Evolutionary conservation across 2,329 filamentous ascomycete genomes (phyloP).

Genomic region (Talaromyces sp.): DNA sequence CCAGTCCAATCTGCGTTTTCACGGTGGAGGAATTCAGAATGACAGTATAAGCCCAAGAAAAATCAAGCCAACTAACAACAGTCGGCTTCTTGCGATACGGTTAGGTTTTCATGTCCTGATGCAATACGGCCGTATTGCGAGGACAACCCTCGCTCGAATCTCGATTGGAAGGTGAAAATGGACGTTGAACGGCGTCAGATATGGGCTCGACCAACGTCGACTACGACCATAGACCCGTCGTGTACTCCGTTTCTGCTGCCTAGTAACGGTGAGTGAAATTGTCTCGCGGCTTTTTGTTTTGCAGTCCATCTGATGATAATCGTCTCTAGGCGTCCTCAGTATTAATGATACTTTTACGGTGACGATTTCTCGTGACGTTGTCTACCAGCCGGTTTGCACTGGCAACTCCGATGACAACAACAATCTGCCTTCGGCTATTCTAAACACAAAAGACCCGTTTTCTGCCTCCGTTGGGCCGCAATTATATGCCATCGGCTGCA

Average conservation of each 20-base stretch:
- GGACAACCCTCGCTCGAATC: constrained; percentile 10
- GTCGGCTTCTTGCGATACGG: neutral
- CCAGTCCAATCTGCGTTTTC: neutral
- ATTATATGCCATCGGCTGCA: constrained; percentile 85
- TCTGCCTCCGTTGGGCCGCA: constrained; percentile 91
- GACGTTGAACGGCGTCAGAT: constrained; percentile 35
- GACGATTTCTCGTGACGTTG: constrained; percentile 44
- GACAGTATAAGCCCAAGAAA: neutral
- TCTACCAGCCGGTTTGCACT: constrained; percentile 49
- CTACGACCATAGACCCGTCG: constrained; percentile 39
- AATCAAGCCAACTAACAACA: neutral
- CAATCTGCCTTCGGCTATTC: constrained; percentile 46
- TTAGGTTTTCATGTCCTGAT: neutral
- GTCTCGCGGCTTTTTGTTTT: constrained; percentile 1
- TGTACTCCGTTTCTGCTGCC: constrained; percentile 62
- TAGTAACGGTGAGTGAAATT: constrained; percentile 45
- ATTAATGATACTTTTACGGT: constrained; percentile 39
- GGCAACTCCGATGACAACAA: constrained; percentile 27
- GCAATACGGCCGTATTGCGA: neutral
- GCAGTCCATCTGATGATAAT: neutral
- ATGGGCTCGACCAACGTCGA: constrained; percentile 36
- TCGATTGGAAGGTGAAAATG: constrained; percentile 30
- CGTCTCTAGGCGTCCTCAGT: constrained; percentile 33
- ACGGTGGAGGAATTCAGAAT: neutral
- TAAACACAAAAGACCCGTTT: constrained; percentile 78